Conservation (phyloP, 768 basidiomycete species). For the Gloeopeniophorella convolvens region DNA sequence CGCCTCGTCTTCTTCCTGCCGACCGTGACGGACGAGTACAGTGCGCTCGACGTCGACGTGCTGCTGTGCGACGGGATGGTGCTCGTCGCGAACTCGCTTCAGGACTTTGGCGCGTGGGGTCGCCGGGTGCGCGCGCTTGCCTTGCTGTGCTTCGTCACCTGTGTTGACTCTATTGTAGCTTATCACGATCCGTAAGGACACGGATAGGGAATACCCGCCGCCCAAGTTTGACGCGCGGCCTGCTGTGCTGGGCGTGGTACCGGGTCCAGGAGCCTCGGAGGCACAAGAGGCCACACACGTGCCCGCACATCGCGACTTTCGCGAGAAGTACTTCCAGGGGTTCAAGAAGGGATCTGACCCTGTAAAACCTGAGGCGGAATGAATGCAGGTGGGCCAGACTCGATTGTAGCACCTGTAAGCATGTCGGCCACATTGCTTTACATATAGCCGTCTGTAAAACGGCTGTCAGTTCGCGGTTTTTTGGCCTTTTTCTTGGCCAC, state of each 20-base stretch:
- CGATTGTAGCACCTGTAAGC: background rate
- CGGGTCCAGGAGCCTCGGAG: background rate
- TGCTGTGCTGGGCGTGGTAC: background rate
- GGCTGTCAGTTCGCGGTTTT: too few relatives aligned
- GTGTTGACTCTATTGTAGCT: slow-evolving; percentile 43
- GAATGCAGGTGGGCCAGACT: background rate
- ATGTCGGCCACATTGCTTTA: background rate
- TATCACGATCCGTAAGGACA: slow-evolving; percentile 80
- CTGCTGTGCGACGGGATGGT: slow-evolving; percentile 86
- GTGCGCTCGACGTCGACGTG: slow-evolving; percentile 73
- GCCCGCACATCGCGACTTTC: slow-evolving; percentile 87
- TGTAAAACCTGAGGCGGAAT: background rate
- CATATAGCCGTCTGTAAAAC: too few relatives aligned
- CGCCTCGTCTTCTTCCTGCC: slow-evolving; percentile 94
- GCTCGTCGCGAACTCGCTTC: slow-evolving; percentile 80
- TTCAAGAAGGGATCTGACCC: slow-evolving; percentile 44
- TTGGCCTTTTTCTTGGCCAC: too few relatives aligned
- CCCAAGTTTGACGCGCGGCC: slow-evolving; percentile 45
- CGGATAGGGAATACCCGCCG: slow-evolving; percentile 37
- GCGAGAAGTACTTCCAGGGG: slow-evolving; percentile 81
- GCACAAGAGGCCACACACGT: slow-evolving; percentile 31
- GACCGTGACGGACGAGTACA: slow-evolving; percentile 86
- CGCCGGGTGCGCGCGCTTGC: slow-evolving; percentile 57
- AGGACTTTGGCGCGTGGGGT: slow-evolving; percentile 95
- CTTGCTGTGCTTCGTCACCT: background rate